phyloP scores from a whole-genome alignment of 768 basidiomycete genomes.

The Gloeophyllum trabeum region DNA sequence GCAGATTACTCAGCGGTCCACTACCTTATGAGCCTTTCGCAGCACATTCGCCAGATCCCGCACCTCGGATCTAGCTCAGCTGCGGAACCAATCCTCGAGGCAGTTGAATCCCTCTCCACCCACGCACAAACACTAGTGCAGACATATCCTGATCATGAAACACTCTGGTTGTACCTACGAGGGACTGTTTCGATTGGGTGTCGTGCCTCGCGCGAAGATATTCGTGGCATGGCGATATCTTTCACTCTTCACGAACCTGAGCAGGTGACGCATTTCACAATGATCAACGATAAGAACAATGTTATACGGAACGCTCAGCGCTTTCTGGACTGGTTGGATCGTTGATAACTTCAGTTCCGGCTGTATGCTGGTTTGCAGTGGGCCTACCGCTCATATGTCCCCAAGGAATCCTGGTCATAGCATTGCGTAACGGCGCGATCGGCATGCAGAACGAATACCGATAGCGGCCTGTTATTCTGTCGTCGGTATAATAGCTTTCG shows the following conservation, averaged over 20 bases:
- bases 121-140: slow-evolving; percentile 37
- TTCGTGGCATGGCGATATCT: neutral
- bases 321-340: neutral
- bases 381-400: no score
- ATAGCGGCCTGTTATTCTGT: no score
- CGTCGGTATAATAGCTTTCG: no score
- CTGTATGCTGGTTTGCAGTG: no score
- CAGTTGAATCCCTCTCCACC: no score
- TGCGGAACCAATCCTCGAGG: no score
- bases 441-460: no score
- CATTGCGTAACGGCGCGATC: no score
- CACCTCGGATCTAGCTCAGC: no score
- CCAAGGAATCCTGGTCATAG: no score
- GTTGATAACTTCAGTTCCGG: no score
- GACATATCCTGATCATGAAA: slow-evolving; percentile 44
- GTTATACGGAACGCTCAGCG: neutral
- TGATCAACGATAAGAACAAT: neutral
- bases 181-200: slow-evolving; percentile 2
- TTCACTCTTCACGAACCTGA: neutral
- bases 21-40: slow-evolving; percentile 32
- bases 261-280: neutral
- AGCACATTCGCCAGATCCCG: slow-evolving; percentile 10
- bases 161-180: slow-evolving; percentile 55
- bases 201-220: neutral
- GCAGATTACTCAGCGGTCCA: slow-evolving; percentile 60